Evolutionary conservation across 305 asterid species (phyloP), one percentile per base, ranked within the genome.

Genomic region (Solanum hybrid): DNA sequence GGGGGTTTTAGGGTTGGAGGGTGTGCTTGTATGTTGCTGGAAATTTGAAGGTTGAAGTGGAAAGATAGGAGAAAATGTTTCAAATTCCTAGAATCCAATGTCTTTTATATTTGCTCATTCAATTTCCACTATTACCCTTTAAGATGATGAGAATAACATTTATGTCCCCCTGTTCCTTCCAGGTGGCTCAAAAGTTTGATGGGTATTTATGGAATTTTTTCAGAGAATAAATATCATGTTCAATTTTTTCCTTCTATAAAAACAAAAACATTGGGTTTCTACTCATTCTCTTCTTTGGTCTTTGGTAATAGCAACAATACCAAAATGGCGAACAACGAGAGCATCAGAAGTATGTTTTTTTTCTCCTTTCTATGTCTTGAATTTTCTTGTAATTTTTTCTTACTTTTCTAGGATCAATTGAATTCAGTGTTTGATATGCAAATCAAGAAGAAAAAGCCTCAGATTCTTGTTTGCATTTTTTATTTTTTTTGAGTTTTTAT

Each of bases 311-410:
- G 37, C 87, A 14, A 16, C 28, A 5, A 29, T 46, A 84, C 40
- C 77, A 34, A 89, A 83, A 89, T 89, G 91, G 79, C 91, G 22
- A 28, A 78, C 46, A 67, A 39, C 46, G 84, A 89, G 14, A 82
- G 83, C 90, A 69, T 81, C 83, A 83, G 86, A 89, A 88, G 91
- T 84, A 37, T 13, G 7, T 4, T 18, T 73, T 73, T 69, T 35
- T n/a, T 24, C 77, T 42, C 35, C 37, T 79, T 28, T 29, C 18
- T 16, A 83, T 42, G 20, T 83, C 69, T 26, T 81, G 31, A 28
- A 42, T 83, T 51, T 31, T 29, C 42, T 57, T 31, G 31, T 51
- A 84, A 1, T 8, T 5, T 84, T 81, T 81, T 18, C 20, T 9
- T 24, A 9, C 28, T 5, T 83, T 83, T 26, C 2, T 36, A 36